Percentiles rank a stretch among this genome's conserved stretches.
Conservation (phyloP, 495 filamentous ascomycete genomes). For the Apodospora peruviana region DNA sequence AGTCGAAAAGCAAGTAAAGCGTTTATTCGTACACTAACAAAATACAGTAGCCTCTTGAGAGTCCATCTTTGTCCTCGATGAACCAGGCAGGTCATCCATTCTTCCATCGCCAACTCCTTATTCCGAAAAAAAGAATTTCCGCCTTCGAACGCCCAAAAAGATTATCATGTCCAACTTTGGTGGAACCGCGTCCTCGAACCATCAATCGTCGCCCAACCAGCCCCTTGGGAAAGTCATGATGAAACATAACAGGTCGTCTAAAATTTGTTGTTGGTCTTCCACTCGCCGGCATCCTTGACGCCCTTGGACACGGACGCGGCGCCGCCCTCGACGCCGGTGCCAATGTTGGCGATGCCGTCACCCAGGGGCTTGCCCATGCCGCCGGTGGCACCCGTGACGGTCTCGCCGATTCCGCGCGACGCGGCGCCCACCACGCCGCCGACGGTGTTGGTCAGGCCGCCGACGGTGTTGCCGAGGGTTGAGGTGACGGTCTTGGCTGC, state of each 20-base stretch:
- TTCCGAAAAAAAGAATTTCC: too few relatives aligned
- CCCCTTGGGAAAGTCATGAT: too few relatives aligned
- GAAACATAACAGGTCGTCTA: too few relatives aligned
- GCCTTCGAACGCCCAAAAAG: too few relatives aligned
- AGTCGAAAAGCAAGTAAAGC: too few relatives aligned
- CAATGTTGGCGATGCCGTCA: slow-evolving; percentile 56
- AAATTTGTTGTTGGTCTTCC: slow-evolving; percentile 41
- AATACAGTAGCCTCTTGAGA: too few relatives aligned
- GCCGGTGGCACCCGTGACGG: slow-evolving; percentile 48
- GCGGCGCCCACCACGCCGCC: slow-evolving; percentile 66
- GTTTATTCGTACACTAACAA: too few relatives aligned
- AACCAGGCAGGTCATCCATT: too few relatives aligned
- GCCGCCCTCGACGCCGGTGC: slow-evolving; percentile 56
- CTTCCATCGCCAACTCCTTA: too few relatives aligned
- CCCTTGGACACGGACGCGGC: slow-evolving; percentile 52
- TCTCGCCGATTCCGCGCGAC: slow-evolving; percentile 42
- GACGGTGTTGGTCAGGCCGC: slow-evolving; percentile 56
- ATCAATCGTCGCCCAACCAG: not conserved
- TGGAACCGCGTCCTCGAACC: not conserved
- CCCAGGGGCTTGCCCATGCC: slow-evolving; percentile 60
- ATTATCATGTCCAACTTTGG: too few relatives aligned
- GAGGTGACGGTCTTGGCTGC: slow-evolving; percentile 59
- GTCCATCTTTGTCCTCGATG: too few relatives aligned
- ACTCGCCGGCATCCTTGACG: slow-evolving; percentile 64
- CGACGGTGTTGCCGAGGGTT: slow-evolving; percentile 47